These are phyloP conservation scores for Tulasnella calospora DNA, from an alignment of 768 basidiomycete genomes.

Conservation along the genomic window DNA sequence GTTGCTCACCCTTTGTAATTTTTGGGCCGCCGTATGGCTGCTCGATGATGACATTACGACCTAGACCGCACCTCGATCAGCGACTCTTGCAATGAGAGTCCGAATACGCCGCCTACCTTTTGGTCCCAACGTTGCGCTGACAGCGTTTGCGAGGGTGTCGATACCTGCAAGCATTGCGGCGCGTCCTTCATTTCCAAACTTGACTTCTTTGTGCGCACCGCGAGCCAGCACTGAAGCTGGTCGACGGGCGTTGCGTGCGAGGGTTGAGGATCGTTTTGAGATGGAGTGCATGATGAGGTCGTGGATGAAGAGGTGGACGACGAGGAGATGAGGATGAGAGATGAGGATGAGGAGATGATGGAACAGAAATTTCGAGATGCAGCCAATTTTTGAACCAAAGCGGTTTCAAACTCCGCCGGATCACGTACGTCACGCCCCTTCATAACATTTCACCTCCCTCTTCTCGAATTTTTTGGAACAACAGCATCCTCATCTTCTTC, in stretches of 20 bases:
- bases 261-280: constrained; percentile 48
- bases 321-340: neutral
- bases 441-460: neutral
- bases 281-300: constrained; percentile 62
- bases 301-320: constrained; percentile 1
- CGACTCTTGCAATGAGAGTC: neutral
- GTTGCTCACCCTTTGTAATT: constrained; percentile 81
- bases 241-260: constrained; percentile 23
- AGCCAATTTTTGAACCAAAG: neutral
- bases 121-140: constrained; percentile 92
- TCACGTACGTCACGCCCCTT: constrained; percentile 11
- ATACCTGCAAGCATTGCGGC: constrained; percentile 93
- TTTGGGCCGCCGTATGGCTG: constrained; percentile 85
- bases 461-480: constrained; percentile 28
- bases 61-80: constrained; percentile 38
- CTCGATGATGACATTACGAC: constrained; percentile 98
- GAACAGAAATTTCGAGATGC: constrained; percentile 22
- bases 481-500: neutral
- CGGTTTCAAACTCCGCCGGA: constrained; percentile 7
- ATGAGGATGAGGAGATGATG: neutral
- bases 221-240: constrained; percentile 43
- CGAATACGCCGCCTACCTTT: constrained; percentile 58
- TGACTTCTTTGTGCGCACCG: constrained; percentile 91
- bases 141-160: constrained; percentile 93
- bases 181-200: constrained; percentile 92